A percentile compares a stretch with the other conserved stretches of the same genome.
These are phyloP conservation scores for Metarhizium humberi DNA, from an alignment of 2,329 filamentous ascomycete genomes.

Conservation along the genomic window DNA sequence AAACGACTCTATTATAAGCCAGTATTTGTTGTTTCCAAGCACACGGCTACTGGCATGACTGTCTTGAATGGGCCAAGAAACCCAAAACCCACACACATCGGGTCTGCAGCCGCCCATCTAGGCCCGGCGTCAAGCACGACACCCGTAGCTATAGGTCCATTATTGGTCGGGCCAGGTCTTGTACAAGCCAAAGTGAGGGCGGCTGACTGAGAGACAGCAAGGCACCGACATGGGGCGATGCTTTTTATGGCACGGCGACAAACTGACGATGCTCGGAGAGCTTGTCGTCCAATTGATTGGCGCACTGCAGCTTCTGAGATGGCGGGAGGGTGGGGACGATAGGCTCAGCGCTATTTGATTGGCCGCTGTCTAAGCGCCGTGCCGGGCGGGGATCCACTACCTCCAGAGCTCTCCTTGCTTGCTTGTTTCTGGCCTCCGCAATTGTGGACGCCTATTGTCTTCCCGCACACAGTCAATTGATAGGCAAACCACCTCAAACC, in stretches of 20 bases:
- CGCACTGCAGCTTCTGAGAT: neutral
- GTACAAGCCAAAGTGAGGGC: neutral
- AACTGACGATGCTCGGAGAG: neutral
- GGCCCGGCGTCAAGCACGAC: neutral
- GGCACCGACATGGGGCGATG: neutral
- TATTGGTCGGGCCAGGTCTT: neutral
- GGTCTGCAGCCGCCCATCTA: neutral
- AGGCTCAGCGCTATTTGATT: conserved; percentile 1
- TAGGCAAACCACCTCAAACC: too few species aligned
- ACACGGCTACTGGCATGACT: neutral
- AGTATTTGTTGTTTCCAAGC: neutral
- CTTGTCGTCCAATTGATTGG: neutral
- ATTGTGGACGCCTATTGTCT: too few species aligned
- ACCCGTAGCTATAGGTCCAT: neutral
- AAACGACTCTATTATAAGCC: conserved; percentile 16
- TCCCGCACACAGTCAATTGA: too few species aligned
- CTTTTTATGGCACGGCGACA: conserved; percentile 3
- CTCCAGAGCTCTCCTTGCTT: neutral
- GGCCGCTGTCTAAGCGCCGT: conserved; percentile 3
- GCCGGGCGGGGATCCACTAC: neutral
- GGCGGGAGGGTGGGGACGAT: neutral
- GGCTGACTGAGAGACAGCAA: neutral
- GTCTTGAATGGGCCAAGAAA: neutral
- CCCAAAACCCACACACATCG: neutral
- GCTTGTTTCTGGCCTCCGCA: neutral